A percentile compares a stretch with the other conserved stretches of the same genome.
These are phyloP conservation scores for Nicotiana attenuata DNA, from an alignment of 257 asterid genomes.

Conservation along the genomic window DNA sequence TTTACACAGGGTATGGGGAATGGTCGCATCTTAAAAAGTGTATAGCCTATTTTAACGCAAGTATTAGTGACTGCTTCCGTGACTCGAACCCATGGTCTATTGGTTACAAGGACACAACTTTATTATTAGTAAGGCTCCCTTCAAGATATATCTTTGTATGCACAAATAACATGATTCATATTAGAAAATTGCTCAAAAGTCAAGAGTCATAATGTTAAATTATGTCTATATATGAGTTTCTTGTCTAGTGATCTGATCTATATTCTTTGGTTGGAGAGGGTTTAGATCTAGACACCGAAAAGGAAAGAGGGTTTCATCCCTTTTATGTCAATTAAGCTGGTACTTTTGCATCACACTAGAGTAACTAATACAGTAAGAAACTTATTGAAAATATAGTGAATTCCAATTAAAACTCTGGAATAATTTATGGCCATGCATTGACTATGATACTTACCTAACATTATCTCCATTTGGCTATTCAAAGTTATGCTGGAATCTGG, in stretches of 20 bases:
- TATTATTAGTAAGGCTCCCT: too few species aligned
- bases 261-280: background rate
- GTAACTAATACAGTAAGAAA: background rate
- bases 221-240: background rate
- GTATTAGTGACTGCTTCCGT: too few species aligned
- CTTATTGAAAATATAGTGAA: background rate
- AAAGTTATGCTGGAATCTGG: background rate
- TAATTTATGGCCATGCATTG: background rate
- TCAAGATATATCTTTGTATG: too few species aligned
- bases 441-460: constrained; percentile 18
- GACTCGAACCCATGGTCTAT: too few species aligned
- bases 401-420: background rate
- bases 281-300: constrained; percentile 15
- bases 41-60: too few species aligned
- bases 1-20: too few species aligned
- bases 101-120: too few species aligned
- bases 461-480: background rate
- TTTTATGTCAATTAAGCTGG: background rate
- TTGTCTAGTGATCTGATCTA: too few species aligned
- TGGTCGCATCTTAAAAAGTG: too few species aligned
- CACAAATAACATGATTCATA: too few species aligned
- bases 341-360: background rate
- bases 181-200: background rate
- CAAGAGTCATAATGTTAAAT: constrained; percentile 1
- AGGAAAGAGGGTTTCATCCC: background rate